Base-by-base conservation (phyloP, 2,329 filamentous ascomycete species). In the Tympanopsis confertula region DNA sequence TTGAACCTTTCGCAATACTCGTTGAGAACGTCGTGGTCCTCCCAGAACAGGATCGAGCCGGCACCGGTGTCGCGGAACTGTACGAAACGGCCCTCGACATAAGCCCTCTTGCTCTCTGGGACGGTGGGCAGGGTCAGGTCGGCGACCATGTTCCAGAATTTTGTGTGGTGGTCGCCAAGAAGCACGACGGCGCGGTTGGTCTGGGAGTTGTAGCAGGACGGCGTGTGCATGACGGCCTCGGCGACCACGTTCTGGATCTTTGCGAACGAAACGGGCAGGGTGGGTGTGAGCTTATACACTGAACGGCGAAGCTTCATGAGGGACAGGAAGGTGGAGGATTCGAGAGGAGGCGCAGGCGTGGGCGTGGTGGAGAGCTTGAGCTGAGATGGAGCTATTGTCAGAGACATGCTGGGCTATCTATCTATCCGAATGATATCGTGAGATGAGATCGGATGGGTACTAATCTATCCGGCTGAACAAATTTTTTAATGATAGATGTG, bases 181-280 rank as follows among this genome's bases (percentile, higher is more conserved):
- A 82, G 62, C 4, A 82, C 63, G 13, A 82, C 68, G n/a, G 76
- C 51, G 35, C 78, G 66, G 0, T 74, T 67, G 14, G 69, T 71
- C 54, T 82, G 78, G 7, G 68, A 72, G 63, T 82, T 82, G 68
- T 82, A 82, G 15, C 70, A 67, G 37, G 66, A 73, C 13, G 78
- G 78, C 2, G 71, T 61, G 47, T 75, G 59, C 32, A 68, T 54
- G 42, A 79, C 56, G 35, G 66, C 63, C 17, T 53, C 38, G 19
- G 45, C 47, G 41, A 55, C 60, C 42, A 74, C 59, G 42, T 71
- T 65, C 41, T 61, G 51, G 48, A 75, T 65, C 35, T 53, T 46
- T 32, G 55, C 48, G 49, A 70, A 65, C 19, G 61, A 53, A 49
- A 70, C 65, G 46, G 66, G 57, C 1, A 60, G 54, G 32, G 60